Percentiles rank a stretch among this genome's conserved stretches.
These are phyloP conservation scores for Vitis hybrid DNA, from an alignment of 177 flowering plant species.

Conservation along the genomic window DNA sequence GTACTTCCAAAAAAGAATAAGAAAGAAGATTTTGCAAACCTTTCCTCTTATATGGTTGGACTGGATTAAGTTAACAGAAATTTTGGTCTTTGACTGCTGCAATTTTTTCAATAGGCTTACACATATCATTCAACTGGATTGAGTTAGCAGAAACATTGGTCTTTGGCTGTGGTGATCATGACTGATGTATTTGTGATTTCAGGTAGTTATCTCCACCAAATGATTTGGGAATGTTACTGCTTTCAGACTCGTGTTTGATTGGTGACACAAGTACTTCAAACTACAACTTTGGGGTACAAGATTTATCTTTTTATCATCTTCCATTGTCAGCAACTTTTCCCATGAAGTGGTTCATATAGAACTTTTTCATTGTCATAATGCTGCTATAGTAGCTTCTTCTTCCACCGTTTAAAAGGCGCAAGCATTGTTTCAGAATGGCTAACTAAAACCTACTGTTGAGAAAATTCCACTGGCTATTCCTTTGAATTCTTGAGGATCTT, in stretches of 20 bases:
- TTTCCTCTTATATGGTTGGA: conserved; percentile 4
- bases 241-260: conserved; percentile 3
- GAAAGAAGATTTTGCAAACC: neutral
- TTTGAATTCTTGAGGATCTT: conserved; percentile 13
- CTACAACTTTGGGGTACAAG: conserved; percentile 7
- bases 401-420: conserved; percentile 3
- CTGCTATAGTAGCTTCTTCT: conserved; percentile 1
- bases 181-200: neutral
- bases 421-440: neutral
- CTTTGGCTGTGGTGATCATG: neutral
- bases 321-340: neutral
- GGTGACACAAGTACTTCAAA: neutral
- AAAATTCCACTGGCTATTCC: conserved; percentile 13
- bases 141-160: neutral
- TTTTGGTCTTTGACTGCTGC: no score
- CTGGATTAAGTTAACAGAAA: no score
- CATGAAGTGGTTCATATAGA: neutral
- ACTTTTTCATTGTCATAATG: neutral
- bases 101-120: neutral
- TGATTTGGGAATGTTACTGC: neutral
- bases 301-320: neutral
- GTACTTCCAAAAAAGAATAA: no score
- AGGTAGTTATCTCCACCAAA: neutral
- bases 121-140: neutral
- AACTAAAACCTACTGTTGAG: conserved; percentile 5